Conservation (phyloP, 257 asterid species). For the Thymus quinquecostatus region DNA sequence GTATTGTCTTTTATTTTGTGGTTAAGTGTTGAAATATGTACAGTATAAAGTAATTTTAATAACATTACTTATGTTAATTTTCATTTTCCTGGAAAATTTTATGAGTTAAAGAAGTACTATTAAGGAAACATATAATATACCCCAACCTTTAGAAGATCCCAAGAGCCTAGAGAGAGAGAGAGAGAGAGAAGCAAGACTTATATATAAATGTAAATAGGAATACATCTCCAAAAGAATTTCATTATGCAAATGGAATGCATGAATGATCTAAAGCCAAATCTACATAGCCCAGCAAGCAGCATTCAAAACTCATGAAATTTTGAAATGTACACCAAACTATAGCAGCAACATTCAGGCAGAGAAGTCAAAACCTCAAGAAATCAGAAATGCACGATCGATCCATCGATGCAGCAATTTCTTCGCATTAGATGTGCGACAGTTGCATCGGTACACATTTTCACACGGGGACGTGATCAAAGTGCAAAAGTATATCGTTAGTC, state of each 20-base stretch:
- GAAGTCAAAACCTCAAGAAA: slow-evolving; percentile 23
- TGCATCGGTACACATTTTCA: slow-evolving; percentile 19
- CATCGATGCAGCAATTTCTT: background rate
- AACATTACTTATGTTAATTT: no score
- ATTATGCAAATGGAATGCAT: slow-evolving; percentile 14
- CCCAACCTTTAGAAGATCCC: no score
- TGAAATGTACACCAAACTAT: slow-evolving; percentile 15
- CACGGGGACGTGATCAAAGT: slow-evolving; percentile 17
- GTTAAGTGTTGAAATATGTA: background rate
- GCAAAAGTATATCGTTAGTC: slow-evolving; percentile 14
- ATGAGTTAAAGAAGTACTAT: no score
- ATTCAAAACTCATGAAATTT: slow-evolving; percentile 12
- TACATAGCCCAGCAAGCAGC: background rate
- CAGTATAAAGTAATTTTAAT: no score
- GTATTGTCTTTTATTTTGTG: background rate
- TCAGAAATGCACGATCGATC: slow-evolving; percentile 28
- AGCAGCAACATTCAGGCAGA: slow-evolving; percentile 10
- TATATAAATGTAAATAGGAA: background rate
- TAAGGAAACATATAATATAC: no score
- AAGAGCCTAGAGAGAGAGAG: no score
- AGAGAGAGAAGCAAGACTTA: background rate
- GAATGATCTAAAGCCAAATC: slow-evolving; percentile 1
- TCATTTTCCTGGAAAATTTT: no score
- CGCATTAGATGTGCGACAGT: slow-evolving; percentile 13
- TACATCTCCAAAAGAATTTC: slow-evolving; percentile 13